Percentiles rank a stretch among this genome's conserved stretches.
Evolutionary conservation across 331 rosid genomes (phyloP).

Genomic region (Malus hybrid): DNA sequence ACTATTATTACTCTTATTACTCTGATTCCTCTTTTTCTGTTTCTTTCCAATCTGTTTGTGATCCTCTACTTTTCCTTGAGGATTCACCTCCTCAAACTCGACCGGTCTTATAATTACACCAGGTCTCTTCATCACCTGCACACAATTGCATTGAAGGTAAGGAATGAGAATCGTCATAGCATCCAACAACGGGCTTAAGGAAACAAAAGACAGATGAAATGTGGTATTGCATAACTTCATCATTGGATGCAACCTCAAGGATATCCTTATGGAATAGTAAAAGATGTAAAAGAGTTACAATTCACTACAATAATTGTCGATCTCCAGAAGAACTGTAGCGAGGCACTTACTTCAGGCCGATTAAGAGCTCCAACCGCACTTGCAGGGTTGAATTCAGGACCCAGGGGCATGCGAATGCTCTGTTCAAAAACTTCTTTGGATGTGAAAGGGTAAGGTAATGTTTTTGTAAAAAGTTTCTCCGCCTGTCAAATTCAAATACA

Average conservation of each 20-base stretch:
- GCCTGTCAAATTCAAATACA: slow-evolving; percentile 48
- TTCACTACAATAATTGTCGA: not conserved
- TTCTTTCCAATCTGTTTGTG: slow-evolving; percentile 34
- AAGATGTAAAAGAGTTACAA: not conserved
- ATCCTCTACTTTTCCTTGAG: slow-evolving; percentile 38
- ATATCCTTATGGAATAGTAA: not conserved
- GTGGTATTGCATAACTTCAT: not conserved
- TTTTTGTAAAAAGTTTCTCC: slow-evolving; percentile 69
- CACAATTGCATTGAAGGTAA: not conserved
- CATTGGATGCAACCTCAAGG: not conserved
- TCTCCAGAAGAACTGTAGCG: slow-evolving; percentile 9
- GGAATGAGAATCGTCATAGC: not conserved
- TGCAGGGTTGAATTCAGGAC: slow-evolving; percentile 90
- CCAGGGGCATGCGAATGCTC: slow-evolving; percentile 80
- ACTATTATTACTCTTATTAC: slow-evolving; percentile 25
- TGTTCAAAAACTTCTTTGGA: slow-evolving; percentile 72
- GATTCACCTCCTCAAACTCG: slow-evolving; percentile 60
- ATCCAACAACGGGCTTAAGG: not conserved
- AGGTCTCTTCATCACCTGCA: slow-evolving; percentile 78
- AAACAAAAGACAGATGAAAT: not conserved
- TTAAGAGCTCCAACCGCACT: slow-evolving; percentile 55
- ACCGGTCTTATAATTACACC: slow-evolving; percentile 77
- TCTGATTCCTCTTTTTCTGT: slow-evolving; percentile 29
- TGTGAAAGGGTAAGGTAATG: slow-evolving; percentile 73
- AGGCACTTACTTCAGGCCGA: slow-evolving; percentile 78